phyloP scores from a whole-genome alignment of 1,284 basidiomycete species.

The Mrakiaceae sp. region DNA sequence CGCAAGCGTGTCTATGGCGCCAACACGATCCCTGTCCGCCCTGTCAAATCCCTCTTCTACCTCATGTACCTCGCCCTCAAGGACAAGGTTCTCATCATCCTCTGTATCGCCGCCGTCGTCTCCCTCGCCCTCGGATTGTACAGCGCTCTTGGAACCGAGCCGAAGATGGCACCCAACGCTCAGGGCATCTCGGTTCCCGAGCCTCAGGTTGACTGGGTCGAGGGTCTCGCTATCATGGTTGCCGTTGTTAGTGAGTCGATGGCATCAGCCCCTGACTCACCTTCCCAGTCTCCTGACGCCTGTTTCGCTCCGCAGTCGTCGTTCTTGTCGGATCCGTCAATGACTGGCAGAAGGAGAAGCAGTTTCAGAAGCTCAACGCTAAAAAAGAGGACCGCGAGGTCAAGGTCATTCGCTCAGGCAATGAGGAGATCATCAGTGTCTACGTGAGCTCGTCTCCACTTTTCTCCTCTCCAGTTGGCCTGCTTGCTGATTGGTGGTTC shows the following conservation, averaged over 20 bases:
- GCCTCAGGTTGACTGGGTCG: constrained; percentile 74
- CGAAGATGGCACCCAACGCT: constrained; percentile 40
- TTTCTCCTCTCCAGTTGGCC: constrained; percentile 5
- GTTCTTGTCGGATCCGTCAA: constrained; percentile 37
- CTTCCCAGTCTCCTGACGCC: too few species aligned
- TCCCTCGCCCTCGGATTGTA: constrained; percentile 91
- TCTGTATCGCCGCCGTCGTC: constrained; percentile 81
- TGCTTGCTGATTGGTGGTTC: neutral
- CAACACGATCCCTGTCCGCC: constrained; percentile 68
- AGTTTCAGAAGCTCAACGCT: constrained; percentile 84
- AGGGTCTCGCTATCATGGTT: constrained; percentile 91
- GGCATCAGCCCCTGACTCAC: too few species aligned
- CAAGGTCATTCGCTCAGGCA: constrained; percentile 78
- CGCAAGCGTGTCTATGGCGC: constrained; percentile 66
- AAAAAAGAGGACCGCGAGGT: constrained; percentile 91
- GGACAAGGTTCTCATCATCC: constrained; percentile 85
- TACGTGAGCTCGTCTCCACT: constrained; percentile 37
- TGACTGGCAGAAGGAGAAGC: constrained; percentile 86
- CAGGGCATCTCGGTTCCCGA: constrained; percentile 45
- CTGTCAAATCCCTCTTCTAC: constrained; percentile 64
- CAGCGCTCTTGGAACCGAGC: constrained; percentile 70
- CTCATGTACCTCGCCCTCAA: constrained; percentile 93
- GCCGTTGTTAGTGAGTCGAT: constrained; percentile 57
- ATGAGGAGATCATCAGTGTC: constrained; percentile 68
- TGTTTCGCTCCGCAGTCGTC: constrained; percentile 19